These are phyloP conservation scores for Besnoitia besnoiti DNA, from an alignment of 169 alveolate genomes.

Conservation along the genomic window DNA sequence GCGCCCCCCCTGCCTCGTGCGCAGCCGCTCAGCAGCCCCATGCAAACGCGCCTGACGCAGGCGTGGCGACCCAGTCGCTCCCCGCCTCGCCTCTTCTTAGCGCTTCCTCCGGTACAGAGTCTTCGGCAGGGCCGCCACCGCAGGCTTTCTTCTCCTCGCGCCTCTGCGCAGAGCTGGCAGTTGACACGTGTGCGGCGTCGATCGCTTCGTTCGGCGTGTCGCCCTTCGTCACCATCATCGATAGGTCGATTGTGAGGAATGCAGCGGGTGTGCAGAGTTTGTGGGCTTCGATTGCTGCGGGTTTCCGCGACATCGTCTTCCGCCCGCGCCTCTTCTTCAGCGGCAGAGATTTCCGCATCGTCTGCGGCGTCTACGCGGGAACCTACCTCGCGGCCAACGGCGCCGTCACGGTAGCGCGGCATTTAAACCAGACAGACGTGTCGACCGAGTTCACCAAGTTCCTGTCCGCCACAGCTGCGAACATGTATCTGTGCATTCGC, in stretches of 20 bases:
- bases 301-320: neutral
- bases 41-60: neutral
- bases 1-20: neutral
- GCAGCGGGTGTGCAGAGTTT: conserved; percentile 28
- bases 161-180: neutral
- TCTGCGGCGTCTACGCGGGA: conserved; percentile 57
- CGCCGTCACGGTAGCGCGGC: neutral
- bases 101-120: neutral
- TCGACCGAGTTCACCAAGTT: conserved; percentile 10
- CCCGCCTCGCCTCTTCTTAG: neutral
- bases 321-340: conserved; percentile 3
- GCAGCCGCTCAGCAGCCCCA: conserved; percentile 14
- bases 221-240: conserved; percentile 43
- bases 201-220: conserved; percentile 45
- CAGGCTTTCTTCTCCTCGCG: neutral
- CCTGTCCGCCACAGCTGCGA: conserved; percentile 28
- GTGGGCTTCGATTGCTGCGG: neutral
- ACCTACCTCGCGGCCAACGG: conserved; percentile 64
- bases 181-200: conserved; percentile 49
- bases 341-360: conserved; percentile 45
- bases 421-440: neutral
- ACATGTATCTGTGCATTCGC: conserved; percentile 52
- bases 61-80: neutral
- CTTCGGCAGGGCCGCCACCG: neutral
- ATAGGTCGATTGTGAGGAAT: conserved; percentile 21